phyloP scores from a whole-genome alignment of 2,329 filamentous ascomycete species.

The Thelonectria rubi region DNA sequence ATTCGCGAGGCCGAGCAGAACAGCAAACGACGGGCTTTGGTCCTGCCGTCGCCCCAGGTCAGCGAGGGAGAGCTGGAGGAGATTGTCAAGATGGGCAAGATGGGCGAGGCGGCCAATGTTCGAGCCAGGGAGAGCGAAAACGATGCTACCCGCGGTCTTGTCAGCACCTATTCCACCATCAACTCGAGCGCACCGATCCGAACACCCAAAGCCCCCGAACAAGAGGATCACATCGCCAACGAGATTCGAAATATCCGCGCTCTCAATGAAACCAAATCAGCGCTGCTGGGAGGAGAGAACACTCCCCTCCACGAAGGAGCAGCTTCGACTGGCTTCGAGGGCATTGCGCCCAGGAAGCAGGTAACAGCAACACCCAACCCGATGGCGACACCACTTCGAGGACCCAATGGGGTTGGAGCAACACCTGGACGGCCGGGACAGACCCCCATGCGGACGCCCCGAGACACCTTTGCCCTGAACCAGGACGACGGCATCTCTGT shows the following conservation, averaged over 20 bases:
- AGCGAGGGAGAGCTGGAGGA: conserved; percentile 93
- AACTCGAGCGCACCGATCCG: conserved; percentile 87
- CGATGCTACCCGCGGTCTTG: conserved; percentile 82
- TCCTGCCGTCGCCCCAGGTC: conserved; percentile 88
- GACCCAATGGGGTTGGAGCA: conserved; percentile 68
- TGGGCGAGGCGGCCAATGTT: conserved; percentile 83
- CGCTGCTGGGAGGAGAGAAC: conserved; percentile 91
- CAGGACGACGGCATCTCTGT: conserved; percentile 73
- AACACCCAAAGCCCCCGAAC: conserved; percentile 88
- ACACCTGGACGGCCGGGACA: conserved; percentile 77
- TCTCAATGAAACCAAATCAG: conserved; percentile 92
- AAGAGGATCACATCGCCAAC: conserved; percentile 95
- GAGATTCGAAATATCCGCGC: conserved; percentile 95
- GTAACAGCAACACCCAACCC: conserved; percentile 93
- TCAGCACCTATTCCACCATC: conserved; percentile 86
- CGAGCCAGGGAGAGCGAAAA: conserved; percentile 83
- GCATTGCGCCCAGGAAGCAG: conserved; percentile 82
- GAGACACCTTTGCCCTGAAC: conserved; percentile 89
- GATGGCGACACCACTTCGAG: conserved; percentile 86
- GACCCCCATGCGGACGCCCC: conserved; percentile 86
- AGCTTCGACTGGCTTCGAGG: conserved; percentile 87
- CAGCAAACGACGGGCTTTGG: conserved; percentile 87
- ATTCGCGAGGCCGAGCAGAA: conserved; percentile 96
- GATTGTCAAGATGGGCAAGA: conserved; percentile 98
- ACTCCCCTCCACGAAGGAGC: conserved; percentile 84